Conservation (phyloP, 192 early-diverging fungal genomes). For the Bifiguratus adelaidae region DNA sequence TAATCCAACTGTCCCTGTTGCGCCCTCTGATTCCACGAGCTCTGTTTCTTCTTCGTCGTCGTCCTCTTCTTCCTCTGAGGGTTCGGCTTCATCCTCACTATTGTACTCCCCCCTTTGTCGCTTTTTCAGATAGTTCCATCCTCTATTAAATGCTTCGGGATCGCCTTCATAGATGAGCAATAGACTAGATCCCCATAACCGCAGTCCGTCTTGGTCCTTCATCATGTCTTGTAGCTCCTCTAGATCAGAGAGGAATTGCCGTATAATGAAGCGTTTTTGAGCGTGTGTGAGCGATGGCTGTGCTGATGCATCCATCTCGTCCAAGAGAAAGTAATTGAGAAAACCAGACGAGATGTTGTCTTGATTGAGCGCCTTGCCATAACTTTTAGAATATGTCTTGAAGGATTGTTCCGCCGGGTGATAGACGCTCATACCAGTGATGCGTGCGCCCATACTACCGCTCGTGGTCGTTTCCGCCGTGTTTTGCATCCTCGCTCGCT, state of each 20-base stretch:
- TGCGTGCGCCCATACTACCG: constrained; percentile 44
- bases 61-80: constrained; percentile 12
- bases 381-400: constrained; percentile 31
- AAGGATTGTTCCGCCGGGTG: constrained; percentile 26
- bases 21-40: constrained; percentile 8
- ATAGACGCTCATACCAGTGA: constrained; percentile 64
- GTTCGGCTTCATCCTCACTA: constrained; percentile 2
- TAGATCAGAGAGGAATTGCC: constrained; percentile 48
- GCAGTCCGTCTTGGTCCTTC: constrained; percentile 26
- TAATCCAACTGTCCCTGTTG: not conserved
- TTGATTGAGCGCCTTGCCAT: constrained; percentile 37
- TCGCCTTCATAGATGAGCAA: constrained; percentile 78
- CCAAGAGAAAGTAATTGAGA: constrained; percentile 40
- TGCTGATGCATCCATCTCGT: not conserved
- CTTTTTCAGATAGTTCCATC: constrained; percentile 19
- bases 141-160: constrained; percentile 29
- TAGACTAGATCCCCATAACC: constrained; percentile 65
- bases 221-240: constrained; percentile 45
- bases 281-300: constrained; percentile 24
- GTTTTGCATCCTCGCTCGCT: constrained; percentile 49
- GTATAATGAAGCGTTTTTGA: constrained; percentile 40
- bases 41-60: constrained; percentile 13
- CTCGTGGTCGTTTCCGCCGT: constrained; percentile 62
- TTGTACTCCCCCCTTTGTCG: constrained; percentile 22
- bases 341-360: constrained; percentile 48